Conservation (phyloP, 495 filamentous ascomycete genomes). For the Penicillium cataractarum region DNA sequence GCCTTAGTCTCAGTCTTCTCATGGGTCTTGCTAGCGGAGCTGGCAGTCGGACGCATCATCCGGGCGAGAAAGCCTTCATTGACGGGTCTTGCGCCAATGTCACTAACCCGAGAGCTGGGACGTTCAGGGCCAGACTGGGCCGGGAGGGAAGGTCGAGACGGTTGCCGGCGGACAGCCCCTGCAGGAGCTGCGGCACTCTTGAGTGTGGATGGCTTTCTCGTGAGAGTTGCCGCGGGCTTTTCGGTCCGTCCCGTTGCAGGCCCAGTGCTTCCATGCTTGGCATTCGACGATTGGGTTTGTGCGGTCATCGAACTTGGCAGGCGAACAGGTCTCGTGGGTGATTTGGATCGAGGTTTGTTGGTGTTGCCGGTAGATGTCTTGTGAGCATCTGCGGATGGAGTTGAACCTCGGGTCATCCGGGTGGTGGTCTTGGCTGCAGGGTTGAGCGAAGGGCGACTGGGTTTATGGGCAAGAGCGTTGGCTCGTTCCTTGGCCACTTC, state of each 20-base stretch:
- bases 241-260: conserved; percentile 51
- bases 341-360: conserved; percentile 62
- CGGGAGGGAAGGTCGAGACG: conserved; percentile 47
- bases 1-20: conserved; percentile 64
- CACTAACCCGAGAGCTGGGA: conserved; percentile 48
- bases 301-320: conserved; percentile 64
- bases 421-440: conserved; percentile 31
- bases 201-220: conserved; percentile 49
- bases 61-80: conserved; percentile 82
- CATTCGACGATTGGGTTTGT: conserved; percentile 62
- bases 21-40: conserved; percentile 74
- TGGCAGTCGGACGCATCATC: conserved; percentile 91
- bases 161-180: conserved; percentile 36
- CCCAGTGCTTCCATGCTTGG: conserved; percentile 51
- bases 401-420: conserved; percentile 37
- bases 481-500: conserved; percentile 37
- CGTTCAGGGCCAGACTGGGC: conserved; percentile 39
- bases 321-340: conserved; percentile 65
- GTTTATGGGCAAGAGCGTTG: conserved; percentile 33
- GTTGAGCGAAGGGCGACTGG: conserved; percentile 40
- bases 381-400: conserved; percentile 34
- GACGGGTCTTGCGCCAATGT: conserved; percentile 46
- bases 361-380: conserved; percentile 30
- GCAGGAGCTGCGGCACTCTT: conserved; percentile 32
- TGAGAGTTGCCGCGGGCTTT: conserved; percentile 35